Conservation (phyloP, 805 yeast species). For the Pichia exigua region DNA sequence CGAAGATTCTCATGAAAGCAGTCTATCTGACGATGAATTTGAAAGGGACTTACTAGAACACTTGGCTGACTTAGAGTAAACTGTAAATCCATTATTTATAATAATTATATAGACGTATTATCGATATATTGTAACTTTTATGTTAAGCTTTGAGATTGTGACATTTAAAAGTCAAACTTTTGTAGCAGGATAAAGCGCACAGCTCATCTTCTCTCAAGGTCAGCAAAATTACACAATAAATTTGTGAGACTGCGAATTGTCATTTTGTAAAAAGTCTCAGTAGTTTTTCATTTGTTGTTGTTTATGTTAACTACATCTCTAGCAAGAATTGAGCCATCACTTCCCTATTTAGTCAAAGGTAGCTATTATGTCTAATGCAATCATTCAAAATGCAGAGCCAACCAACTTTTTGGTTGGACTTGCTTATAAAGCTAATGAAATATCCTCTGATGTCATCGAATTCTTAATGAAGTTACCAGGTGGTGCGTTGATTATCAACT, state of each 20-base stretch:
- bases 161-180: too few relatives aligned
- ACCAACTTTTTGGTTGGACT: constrained; percentile 21
- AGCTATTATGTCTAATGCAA: background rate
- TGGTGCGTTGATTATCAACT: constrained; percentile 52
- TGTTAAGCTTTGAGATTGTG: background rate
- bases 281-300: background rate
- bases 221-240: background rate
- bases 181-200: background rate
- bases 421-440: constrained; percentile 20
- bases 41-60: constrained; percentile 45
- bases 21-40: constrained; percentile 33
- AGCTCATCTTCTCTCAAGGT: background rate
- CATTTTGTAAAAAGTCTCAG: too few relatives aligned
- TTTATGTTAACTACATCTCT: background rate
- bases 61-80: constrained; percentile 39
- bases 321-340: background rate
- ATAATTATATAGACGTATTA: background rate
- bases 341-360: background rate
- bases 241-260: background rate
- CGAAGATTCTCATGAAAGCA: constrained; percentile 13
- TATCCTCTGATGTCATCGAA: constrained; percentile 20
- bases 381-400: constrained; percentile 9
- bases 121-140: background rate
- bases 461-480: constrained; percentile 39
- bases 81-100: too few relatives aligned